These are phyloP conservation scores for Cucurbitaria berberidis DNA, from an alignment of 2,329 filamentous ascomycete species.

Conservation along the genomic window DNA sequence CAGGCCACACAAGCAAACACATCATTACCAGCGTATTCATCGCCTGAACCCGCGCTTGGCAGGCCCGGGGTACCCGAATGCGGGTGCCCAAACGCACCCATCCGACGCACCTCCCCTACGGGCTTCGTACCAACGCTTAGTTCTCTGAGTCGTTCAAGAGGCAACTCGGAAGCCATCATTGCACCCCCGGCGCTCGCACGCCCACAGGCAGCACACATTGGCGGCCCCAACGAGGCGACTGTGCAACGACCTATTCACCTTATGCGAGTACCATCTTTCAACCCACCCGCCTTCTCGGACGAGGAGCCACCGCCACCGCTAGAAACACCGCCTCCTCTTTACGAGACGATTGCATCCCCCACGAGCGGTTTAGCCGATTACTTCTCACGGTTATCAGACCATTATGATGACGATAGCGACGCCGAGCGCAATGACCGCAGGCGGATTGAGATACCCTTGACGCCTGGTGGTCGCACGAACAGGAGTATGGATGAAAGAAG, in stretches of 20 bases:
- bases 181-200: constrained; percentile 54
- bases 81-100: constrained; percentile 70
- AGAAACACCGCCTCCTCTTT: constrained; percentile 82
- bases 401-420: constrained; percentile 66
- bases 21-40: constrained; percentile 79
- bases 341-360: constrained; percentile 78
- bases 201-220: constrained; percentile 55
- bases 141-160: constrained; percentile 55
- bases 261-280: constrained; percentile 81
- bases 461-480: constrained; percentile 66
- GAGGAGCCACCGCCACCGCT: constrained; percentile 76
- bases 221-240: constrained; percentile 54
- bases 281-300: constrained; percentile 85
- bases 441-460: constrained; percentile 65
- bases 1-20: constrained; percentile 92
- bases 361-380: constrained; percentile 80
- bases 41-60: constrained; percentile 51
- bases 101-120: constrained; percentile 56
- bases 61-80: constrained; percentile 58
- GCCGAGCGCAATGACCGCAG: constrained; percentile 48
- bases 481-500: constrained; percentile 69
- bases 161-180: constrained; percentile 31
- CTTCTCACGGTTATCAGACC: constrained; percentile 77
- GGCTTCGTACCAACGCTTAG: constrained; percentile 63
- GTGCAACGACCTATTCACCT: constrained; percentile 80